Evolutionary conservation across 176 grass and related monocot genomes (phyloP), one percentile per base, ranked within the genome.

Genomic region (Puccinellia tenuiflora): DNA sequence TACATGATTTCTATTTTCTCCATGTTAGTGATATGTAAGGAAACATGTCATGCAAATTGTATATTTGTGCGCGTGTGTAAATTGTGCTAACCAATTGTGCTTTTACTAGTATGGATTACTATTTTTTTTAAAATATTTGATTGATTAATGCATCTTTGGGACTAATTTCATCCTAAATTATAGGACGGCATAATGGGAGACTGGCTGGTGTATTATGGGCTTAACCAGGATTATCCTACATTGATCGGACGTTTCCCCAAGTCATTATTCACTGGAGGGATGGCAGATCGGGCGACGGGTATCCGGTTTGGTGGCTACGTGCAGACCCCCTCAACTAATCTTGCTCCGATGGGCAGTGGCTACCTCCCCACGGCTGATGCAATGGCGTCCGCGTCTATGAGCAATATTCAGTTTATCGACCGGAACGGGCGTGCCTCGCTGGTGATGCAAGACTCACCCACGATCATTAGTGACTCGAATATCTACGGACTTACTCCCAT

Each of bases 321-420:
- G 6, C 2, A 63, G 28, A 31, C 28, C 60, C 2, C 2, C 26
- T 17, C 60, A 3, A 30, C 28, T 0, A 31, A 63, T 31, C 14
- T 63, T 34, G 22, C 82, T 25, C 46, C 82, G 7, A 84, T 84
- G 83, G 83, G 60, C 2, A 84, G 42, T 16, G 81, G 70, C 2
- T 64, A 84, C 70, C 56, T 84, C 2, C 81, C 81, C 4, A 34
- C 28, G 0, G 43, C 1, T 1, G 39, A 30, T 2, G 14, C 2
- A 0, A 37, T 16, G 60, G 14, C 5, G 28, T 17, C 73, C 0
- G 83, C 61, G 17, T 84, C 83, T 34, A 42, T 68, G 3, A 55
- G 34, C 47, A 25, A 21, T 34, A 65, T 66, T 20, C 72, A 54
- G 15, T 28, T 77, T 33, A 3, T 83, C 7, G 80, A 11, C 9